Percentiles rank a stretch among this genome's conserved stretches.
These are phyloP conservation scores for Tulasnella sp. DNA, from an alignment of 768 basidiomycete genomes.

Conservation along the genomic window DNA sequence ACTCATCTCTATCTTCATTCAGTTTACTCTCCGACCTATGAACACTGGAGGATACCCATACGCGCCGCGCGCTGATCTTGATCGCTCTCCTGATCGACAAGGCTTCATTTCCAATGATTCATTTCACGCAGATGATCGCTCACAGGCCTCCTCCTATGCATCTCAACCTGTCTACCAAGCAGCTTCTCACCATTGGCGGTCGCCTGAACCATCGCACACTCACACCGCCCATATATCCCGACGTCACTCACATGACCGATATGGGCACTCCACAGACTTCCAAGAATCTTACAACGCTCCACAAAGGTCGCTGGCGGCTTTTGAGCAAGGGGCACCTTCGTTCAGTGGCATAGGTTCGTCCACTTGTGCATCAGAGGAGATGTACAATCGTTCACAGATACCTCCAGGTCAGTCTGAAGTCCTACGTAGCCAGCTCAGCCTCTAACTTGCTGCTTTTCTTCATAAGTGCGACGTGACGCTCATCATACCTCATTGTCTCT, in stretches of 20 bases:
- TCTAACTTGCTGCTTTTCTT: too few relatives aligned
- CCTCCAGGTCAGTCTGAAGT: too few relatives aligned
- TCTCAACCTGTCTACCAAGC: neutral
- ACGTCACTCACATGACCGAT: neutral
- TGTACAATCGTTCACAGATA: too few relatives aligned
- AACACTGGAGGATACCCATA: conserved; percentile 8
- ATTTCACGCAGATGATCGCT: conserved; percentile 6
- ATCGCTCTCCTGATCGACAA: conserved; percentile 13
- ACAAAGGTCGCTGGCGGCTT: neutral
- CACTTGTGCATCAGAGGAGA: too few relatives aligned
- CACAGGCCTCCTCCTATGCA: conserved; percentile 4
- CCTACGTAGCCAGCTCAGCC: too few relatives aligned
- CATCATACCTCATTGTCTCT: too few relatives aligned
- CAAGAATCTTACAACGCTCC: neutral
- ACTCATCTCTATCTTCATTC: neutral
- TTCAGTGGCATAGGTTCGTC: neutral
- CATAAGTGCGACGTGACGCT: too few relatives aligned
- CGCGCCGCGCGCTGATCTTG: neutral
- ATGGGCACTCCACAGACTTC: neutral
- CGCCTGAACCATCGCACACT: neutral
- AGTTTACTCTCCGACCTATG: conserved; percentile 2
- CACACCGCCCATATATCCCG: neutral
- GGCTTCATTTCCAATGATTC: conserved; percentile 11
- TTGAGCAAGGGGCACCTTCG: neutral
- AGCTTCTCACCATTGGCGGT: neutral